Base-by-base conservation (phyloP, 78 protist species). In the slime mould (Dictyostelium discoideum) region DNA sequence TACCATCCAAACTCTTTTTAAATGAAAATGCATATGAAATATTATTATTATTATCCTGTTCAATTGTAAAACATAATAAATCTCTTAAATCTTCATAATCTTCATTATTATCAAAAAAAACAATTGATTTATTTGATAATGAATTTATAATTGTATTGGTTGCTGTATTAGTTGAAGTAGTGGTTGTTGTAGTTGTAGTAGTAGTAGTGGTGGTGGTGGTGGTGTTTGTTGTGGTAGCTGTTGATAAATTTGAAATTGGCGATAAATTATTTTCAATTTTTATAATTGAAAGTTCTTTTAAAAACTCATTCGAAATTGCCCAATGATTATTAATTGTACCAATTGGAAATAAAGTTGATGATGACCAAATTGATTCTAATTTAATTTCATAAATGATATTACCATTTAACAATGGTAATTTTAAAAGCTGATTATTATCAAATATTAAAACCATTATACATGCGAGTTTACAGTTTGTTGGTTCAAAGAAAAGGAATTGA, bases 11-110 rank as follows among this genome's bases (percentile, higher is more conserved):
- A 8, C 24, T 39, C 29, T 44, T 22, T 13, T 16, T 13, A 73
- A 77, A 82, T 29, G 95, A 90, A 54, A 67, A 80, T 18, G 80
- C 44, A 72, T 69, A 20, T 42, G 85, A 85, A 29, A 20, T 18
- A 7, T 5, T 37, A 6, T 74, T n/a, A 37, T 8, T 13, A 74
- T 37, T 74, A 32, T 74, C 48, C 4, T 14, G 46, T 32, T 74
- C 81, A 48, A 90, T 82, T 37, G 95, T 48, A 82, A 82, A 90
- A 50, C 87, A n/a, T 9, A 90, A 72, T 82, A 82, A 37, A 82
- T 90, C 72, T 39, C 76, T 67, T 72, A 86, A 40, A 2, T 48
- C 69, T 81, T 81, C 26, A 48, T 24, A 48, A 0, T 16, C 20
- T 16, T 54, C 22, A 37, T 74, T 74, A 18, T 50, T 39, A 40